Conservation (phyloP, 345 rosid species). For the Raphanus raphanistrum region DNA sequence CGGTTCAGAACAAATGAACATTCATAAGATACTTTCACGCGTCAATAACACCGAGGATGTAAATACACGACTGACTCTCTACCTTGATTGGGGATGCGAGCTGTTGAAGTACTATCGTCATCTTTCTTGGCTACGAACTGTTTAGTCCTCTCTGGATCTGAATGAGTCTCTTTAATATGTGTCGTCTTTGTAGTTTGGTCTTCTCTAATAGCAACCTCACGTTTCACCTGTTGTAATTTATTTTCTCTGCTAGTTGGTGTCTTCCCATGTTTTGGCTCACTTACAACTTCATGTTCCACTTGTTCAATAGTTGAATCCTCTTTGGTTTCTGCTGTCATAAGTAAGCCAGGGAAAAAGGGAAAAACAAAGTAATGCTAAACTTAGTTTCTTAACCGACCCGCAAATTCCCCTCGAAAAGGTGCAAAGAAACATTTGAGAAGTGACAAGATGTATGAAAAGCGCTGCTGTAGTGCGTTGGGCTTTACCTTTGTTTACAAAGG, state of each 20-base stretch:
- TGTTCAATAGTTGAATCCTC: not conserved
- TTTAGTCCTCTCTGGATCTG: not conserved
- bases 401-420: not conserved
- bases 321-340: not conserved
- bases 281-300: not conserved
- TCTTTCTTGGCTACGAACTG: not conserved
- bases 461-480: not conserved
- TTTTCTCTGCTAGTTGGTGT: not conserved
- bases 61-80: not conserved
- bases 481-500: slow-evolving; percentile 26
- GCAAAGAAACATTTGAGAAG: not conserved
- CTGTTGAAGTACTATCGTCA: not conserved
- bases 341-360: not conserved
- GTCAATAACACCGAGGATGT: not conserved
- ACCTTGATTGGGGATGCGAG: not conserved
- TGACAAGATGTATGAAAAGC: slow-evolving; percentile 5
- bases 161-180: not conserved
- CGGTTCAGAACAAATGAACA: slow-evolving; percentile 13
- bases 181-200: not conserved
- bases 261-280: not conserved
- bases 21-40: slow-evolving; percentile 4
- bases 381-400: not conserved
- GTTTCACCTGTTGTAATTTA: not conserved
- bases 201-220: not conserved
- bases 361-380: not conserved